Evolutionary conservation across 139 green algal genomes (phyloP).

Genomic region (Tetradesmus lagerheimii): DNA sequence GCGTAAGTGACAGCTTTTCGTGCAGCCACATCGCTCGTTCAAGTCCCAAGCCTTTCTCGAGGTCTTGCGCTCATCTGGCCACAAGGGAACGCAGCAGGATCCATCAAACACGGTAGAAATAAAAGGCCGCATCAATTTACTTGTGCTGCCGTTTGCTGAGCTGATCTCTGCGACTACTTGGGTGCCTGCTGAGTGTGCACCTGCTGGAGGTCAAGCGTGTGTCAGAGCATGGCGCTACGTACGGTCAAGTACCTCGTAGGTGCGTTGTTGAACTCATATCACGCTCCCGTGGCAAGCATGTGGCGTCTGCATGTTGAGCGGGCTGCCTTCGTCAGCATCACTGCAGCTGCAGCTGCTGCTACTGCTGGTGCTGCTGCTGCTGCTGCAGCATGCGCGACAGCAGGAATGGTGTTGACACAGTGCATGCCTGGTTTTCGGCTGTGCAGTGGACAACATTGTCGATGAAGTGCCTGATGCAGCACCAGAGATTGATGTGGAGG

Average conservation of each 20-base stretch:
- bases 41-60: not conserved
- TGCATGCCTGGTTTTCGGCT: not conserved
- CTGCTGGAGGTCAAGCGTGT: not conserved
- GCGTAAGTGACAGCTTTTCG: not conserved
- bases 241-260: conserved; percentile 36
- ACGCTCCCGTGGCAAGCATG: no score
- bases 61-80: not conserved
- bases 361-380: not conserved
- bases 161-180: not conserved
- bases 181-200: not conserved
- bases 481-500: conserved; percentile 29
- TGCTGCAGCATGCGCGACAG: no score
- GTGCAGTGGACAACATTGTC: conserved; percentile 14
- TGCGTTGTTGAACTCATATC: not conserved
- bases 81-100: not conserved
- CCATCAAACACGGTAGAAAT: no score
- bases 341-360: not conserved
- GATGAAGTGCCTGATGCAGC: conserved; percentile 42
- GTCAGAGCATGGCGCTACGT: not conserved
- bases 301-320: no score
- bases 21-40: not conserved
- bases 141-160: not conserved
- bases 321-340: not conserved
- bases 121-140: no score
- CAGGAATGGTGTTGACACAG: not conserved